phyloP scores from a whole-genome alignment of 345 rosid species.

The Microthlaspi erraticum region DNA sequence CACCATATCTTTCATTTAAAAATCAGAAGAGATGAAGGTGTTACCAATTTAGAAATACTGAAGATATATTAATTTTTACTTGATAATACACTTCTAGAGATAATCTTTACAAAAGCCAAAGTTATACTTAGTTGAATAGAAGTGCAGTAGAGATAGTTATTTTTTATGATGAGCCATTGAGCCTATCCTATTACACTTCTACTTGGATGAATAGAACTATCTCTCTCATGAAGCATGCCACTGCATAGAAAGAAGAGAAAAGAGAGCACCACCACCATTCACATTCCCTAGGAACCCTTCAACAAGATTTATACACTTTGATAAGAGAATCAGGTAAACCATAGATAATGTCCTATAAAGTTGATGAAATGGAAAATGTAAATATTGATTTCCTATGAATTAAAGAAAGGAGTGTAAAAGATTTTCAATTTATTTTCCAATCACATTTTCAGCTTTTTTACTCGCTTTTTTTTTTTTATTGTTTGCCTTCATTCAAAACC shows the following conservation, averaged over 20 bases:
- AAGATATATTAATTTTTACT: slow-evolving; percentile 7
- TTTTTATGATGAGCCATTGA: neutral
- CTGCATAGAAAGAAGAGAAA: slow-evolving; percentile 40
- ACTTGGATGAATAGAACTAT: slow-evolving; percentile 24
- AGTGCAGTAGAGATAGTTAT: too few species aligned
- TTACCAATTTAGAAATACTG: slow-evolving; percentile 6
- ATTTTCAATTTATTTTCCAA: slow-evolving; percentile 25
- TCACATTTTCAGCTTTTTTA: slow-evolving; percentile 38
- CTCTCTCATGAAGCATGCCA: slow-evolving; percentile 40
- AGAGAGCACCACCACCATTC: slow-evolving; percentile 35
- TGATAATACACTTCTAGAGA: neutral
- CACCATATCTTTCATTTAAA: slow-evolving; percentile 26
- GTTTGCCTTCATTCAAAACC: slow-evolving; percentile 16
- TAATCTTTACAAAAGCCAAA: too few species aligned
- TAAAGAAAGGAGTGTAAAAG: neutral
- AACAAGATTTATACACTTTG: slow-evolving; percentile 29
- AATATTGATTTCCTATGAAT: neutral
- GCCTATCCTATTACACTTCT: slow-evolving; percentile 21
- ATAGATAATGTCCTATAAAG: neutral
- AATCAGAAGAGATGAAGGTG: slow-evolving; percentile 22
- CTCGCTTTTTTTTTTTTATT: neutral
- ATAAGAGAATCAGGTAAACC: slow-evolving; percentile 15
- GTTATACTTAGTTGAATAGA: too few species aligned
- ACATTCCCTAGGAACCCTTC: slow-evolving; percentile 37
- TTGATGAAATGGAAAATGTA: slow-evolving; percentile 1